A percentile compares a stretch with the other conserved stretches of the same genome.
Evolutionary conservation across 78 protist species (phyloP).

Genomic region (Dictyostelium purpureum): DNA sequence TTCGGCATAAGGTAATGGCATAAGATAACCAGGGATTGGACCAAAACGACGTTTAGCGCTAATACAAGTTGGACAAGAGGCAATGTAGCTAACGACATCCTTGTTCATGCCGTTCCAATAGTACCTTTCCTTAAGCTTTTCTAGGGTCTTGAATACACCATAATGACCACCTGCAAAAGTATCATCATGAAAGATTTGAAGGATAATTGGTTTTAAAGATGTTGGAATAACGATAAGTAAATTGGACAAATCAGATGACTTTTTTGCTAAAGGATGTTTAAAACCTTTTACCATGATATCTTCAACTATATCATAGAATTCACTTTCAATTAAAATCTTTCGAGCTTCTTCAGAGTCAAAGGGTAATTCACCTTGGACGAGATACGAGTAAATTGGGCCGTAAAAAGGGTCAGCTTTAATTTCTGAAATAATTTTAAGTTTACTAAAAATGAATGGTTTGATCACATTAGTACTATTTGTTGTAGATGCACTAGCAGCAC

Average conservation of each 20-base stretch:
- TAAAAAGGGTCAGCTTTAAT: no score
- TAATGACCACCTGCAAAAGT: neutral
- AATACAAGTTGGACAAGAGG: neutral
- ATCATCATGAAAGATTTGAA: neutral
- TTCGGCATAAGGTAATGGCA: neutral
- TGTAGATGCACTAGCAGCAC: no score
- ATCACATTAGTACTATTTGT: no score
- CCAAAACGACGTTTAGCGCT: neutral
- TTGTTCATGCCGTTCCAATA: neutral
- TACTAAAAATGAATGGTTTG: no score
- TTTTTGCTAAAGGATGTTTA: neutral
- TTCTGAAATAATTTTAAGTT: no score
- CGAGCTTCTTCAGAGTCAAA: neutral
- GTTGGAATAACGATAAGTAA: neutral
- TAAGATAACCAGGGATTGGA: neutral
- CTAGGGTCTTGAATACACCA: neutral
- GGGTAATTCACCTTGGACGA: no score
- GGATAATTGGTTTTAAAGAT: neutral
- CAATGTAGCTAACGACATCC: neutral
- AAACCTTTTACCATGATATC: neutral
- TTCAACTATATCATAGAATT: neutral
- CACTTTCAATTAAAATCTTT: neutral
- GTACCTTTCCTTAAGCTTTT: neutral
- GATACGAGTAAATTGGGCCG: no score
- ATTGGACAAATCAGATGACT: neutral